Evolutionary conservation across 2,329 filamentous ascomycete species (phyloP).

Genomic region (Stachybotrys echinatus): DNA sequence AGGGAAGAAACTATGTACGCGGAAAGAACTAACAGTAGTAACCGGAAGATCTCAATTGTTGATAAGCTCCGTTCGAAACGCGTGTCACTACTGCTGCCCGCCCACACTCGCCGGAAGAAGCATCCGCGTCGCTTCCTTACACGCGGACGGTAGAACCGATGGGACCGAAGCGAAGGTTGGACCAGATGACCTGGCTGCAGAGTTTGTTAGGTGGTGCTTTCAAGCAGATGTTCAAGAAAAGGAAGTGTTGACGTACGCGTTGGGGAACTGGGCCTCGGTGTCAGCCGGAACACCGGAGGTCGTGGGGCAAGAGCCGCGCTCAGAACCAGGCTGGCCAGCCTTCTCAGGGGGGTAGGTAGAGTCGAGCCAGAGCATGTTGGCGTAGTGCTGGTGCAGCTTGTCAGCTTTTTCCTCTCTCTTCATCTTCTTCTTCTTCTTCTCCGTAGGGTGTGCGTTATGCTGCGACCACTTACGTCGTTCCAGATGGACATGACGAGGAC

Average conservation of each 20-base stretch:
- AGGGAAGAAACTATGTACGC: too few species aligned
- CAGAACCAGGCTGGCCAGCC: slow-evolving; percentile 15
- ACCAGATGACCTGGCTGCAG: slow-evolving; percentile 31
- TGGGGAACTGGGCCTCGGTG: slow-evolving; percentile 11
- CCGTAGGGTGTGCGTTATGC: background rate
- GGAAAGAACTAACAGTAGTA: too few species aligned
- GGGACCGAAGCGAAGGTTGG: slow-evolving; percentile 41
- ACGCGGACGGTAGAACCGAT: slow-evolving; percentile 20
- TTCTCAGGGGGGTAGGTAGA: slow-evolving; percentile 46
- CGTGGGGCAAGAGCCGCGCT: slow-evolving; percentile 16
- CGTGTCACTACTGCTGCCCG: too few species aligned
- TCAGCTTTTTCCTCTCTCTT: slow-evolving; percentile 23
- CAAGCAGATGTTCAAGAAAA: background rate
- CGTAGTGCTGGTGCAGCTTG: slow-evolving; percentile 34
- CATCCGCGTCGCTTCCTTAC: too few species aligned
- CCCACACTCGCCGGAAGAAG: too few species aligned
- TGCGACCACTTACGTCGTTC: slow-evolving; percentile 28
- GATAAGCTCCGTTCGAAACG: too few species aligned
- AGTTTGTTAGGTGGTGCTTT: background rate
- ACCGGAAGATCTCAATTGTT: too few species aligned
- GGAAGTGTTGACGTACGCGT: slow-evolving; percentile 8
- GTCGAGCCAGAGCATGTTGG: slow-evolving; percentile 70
- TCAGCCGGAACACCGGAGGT: slow-evolving; percentile 18
- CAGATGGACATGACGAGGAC: slow-evolving; percentile 59
- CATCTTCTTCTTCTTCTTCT: background rate